A percentile compares a stretch with the other conserved stretches of the same genome.
These are phyloP conservation scores for Aristolochia fimbriata DNA, from an alignment of 164 flowering plant genomes.

Conservation along the genomic window DNA sequence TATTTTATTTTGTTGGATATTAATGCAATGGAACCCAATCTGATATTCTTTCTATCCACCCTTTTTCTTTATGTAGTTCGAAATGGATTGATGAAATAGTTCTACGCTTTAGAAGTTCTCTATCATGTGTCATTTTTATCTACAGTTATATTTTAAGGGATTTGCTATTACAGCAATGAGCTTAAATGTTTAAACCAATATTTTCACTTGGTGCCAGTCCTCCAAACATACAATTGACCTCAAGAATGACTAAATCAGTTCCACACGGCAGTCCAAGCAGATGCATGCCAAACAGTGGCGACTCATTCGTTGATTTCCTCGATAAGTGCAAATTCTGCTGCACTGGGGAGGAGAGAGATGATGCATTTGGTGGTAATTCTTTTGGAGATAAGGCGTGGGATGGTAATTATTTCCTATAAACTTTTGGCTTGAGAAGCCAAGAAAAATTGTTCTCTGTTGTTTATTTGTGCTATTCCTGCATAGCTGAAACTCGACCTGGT, in stretches of 20 bases:
- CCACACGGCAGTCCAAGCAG: conserved; percentile 15
- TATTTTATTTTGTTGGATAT: too few species aligned
- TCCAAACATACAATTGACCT: conserved; percentile 16
- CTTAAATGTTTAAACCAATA: conserved; percentile 25
- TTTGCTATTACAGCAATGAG: conserved; percentile 17
- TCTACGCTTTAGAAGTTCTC: too few species aligned
- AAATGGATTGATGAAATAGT: too few species aligned
- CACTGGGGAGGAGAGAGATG: conserved; percentile 11
- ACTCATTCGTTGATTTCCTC: conserved; percentile 11
- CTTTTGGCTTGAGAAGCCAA: too few species aligned
- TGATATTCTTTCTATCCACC: too few species aligned
- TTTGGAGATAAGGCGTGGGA: neutral
- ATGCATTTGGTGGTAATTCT: conserved; percentile 34
- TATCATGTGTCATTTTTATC: neutral
- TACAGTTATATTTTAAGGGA: neutral
- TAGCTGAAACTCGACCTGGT: too few species aligned
- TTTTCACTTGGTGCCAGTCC: conserved; percentile 18
- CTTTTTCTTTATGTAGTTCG: too few species aligned
- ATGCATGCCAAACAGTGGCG: conserved; percentile 13
- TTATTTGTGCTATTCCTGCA: too few species aligned
- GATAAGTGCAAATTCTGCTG: conserved; percentile 14
- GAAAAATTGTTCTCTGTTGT: too few species aligned
- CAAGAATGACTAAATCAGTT: conserved; percentile 13
- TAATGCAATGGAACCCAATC: too few species aligned
- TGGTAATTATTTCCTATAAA: too few species aligned